Base-by-base conservation (phyloP, 805 yeast species). In the Maudiozyma bulderi region DNA sequence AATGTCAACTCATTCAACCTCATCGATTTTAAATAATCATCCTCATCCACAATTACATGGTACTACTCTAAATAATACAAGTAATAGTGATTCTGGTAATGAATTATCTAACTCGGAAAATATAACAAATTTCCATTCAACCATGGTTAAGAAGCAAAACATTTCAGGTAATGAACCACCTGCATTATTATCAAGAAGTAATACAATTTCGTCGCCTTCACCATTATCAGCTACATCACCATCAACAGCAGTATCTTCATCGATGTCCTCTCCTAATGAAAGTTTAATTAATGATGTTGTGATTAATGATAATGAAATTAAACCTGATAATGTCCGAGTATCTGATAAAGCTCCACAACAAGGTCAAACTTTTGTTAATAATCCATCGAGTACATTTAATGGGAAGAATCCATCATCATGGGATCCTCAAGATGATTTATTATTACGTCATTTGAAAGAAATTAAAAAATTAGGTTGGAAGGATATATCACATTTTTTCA, bases 381-480 rank as follows among this genome's bases (percentile, higher is more conserved):
- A 20, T 4, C 26, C 26, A 20, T 20, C 26, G 26, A 20, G 26
- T 4, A 20, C 26, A 3, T 20, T 20, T 20, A 20, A 20, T 11
- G 37, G 37, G n/a, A 65, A 62, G 51, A 64, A 64, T 39, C 82
- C 82, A n/a, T 72, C 80, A 4, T 76, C 91, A 0, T 86, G 95
- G 95, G 83, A 86, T 45, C 82, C 86, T 2, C 80, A 81, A 56
- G 95, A 86, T 59, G 95, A 86, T 59, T 68, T 79, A 48, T 62
- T 85, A 33, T 67, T 86, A 47, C 75, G 93, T 47, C 86, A 82
- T 57, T 72, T 87, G 60, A 87, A 87, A 66, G 95, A 87, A 62
- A 80, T 81, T 52, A 86, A 82, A 63, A 85, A 84, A 62, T 73
- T 86, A 51, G 95, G 95, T 2, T 87, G 95, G 95, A 81, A 87